A percentile compares a stretch with the other conserved stretches of the same genome.
These are phyloP conservation scores for Neocallimastix lanati DNA, from an alignment of 192 early-diverging fungal genomes.

Conservation along the genomic window DNA sequence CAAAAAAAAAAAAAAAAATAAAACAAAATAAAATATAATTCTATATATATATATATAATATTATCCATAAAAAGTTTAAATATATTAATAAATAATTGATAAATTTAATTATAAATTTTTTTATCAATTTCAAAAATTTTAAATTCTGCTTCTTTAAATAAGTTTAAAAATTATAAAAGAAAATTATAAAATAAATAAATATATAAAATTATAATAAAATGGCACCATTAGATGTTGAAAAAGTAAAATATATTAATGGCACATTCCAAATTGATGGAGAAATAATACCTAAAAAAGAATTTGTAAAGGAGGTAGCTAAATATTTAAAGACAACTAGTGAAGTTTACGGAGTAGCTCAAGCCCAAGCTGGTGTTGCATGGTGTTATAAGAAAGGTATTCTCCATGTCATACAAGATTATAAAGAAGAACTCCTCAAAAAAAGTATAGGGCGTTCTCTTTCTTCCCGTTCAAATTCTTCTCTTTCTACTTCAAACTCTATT, in stretches of 20 bases:
- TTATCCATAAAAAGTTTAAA: too few species aligned
- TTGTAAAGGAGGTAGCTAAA: not conserved
- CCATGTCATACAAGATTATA: not conserved
- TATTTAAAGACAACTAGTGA: not conserved
- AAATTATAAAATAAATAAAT: too few species aligned
- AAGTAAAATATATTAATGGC: not conserved
- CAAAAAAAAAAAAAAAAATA: too few species aligned
- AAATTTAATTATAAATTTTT: too few species aligned
- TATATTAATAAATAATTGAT: too few species aligned
- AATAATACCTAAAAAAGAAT: not conserved
- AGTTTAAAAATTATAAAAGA: too few species aligned
- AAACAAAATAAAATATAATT: too few species aligned
- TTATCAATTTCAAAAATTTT: too few species aligned
- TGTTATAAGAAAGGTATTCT: not conserved
- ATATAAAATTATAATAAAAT: not conserved
- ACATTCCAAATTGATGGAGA: not conserved
- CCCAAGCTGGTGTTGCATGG: not conserved
- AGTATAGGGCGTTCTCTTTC: not conserved
- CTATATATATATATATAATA: too few species aligned
- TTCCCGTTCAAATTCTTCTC: not conserved
- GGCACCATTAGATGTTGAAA: not conserved
- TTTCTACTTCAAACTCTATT: not conserved
- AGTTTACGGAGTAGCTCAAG: not conserved
- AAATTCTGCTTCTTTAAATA: too few species aligned
- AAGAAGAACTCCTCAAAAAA: not conserved